phyloP scores from a whole-genome alignment of 352 stramenopile species.

The Phytopythium delawarense region DNA sequence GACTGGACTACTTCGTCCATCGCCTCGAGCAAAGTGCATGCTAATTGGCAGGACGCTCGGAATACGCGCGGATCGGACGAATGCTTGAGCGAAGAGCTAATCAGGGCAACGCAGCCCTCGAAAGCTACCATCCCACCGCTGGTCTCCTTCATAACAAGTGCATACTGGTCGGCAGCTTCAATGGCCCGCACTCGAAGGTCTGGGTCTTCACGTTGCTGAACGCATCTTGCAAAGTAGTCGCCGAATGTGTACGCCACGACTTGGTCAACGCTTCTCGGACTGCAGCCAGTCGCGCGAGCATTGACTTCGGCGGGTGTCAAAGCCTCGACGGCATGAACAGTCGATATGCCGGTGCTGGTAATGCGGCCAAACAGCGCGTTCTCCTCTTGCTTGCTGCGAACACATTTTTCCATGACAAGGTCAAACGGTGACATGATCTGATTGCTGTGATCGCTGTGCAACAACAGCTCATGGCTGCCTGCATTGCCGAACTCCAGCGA shows the following conservation, averaged over 20 bases:
- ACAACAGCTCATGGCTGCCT: not conserved
- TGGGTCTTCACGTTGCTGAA: not conserved
- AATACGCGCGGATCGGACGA: not conserved
- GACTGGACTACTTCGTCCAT: not conserved
- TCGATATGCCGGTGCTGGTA: not conserved
- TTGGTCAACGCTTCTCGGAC: not conserved
- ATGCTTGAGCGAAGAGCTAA: not conserved
- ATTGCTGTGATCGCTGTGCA: not conserved
- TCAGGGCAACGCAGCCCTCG: not conserved
- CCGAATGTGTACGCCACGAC: constrained; percentile 3
- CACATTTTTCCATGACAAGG: not conserved
- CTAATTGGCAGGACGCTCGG: not conserved
- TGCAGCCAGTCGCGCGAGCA: not conserved
- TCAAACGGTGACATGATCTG: not conserved
- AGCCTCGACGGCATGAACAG: not conserved
- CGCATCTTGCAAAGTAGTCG: not conserved
- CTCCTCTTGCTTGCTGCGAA: not conserved
- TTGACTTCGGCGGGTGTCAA: not conserved
- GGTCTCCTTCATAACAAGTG: not conserved
- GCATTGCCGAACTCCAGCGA: not conserved
- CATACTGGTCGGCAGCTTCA: not conserved
- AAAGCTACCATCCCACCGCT: not conserved
- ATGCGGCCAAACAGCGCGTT: not conserved
- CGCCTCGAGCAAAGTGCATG: not conserved
- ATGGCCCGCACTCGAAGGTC: not conserved